Evolutionary conservation across 495 filamentous ascomycete genomes (phyloP), one percentile per base, ranked within the genome.

Genomic region (Acidiella bohemica): DNA sequence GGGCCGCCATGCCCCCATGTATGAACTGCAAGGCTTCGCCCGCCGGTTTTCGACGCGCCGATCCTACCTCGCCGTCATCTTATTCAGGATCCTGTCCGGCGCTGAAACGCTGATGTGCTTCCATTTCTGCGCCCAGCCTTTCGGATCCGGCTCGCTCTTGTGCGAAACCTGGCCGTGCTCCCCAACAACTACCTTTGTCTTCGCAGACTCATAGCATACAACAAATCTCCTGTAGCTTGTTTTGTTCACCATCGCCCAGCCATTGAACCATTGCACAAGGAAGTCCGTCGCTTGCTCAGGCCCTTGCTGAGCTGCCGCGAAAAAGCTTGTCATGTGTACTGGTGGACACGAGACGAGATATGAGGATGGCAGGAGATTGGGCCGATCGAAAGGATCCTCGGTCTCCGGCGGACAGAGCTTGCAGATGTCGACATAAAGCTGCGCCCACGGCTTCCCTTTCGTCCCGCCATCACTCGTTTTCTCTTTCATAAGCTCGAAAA

Each of bases 261-360:
- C 46, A 8, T 45, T 46, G 25, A 46, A 53, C 38, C 40, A 41
- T 13, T 53, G 32, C 4, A 42, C 46, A 32, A 49, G 23, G 0
- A 23, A 16, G n/a, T 46, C 46, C 14, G 46, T 49, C 28, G 50
- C 50, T 16, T 3, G 24, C 16, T 26, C 41, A n/a, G 37, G 35
- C 20, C 49, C 46, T 0, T 16, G 19, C 26, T 49, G 33, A 41
- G 39, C 39, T 13, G 31, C 10, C 3, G 30, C 50, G 5, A 12
- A 17, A 38, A 42, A 53, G 14, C 27, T 33, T n/a, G 41, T 32
- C 10, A 49, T 1, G 2, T 36, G n/a, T n/a, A 42, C 32, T 5
- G 32, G 14, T 19, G 40, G 41, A 5, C 28, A 10, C 9, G 50
- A 49, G 13, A 48, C 35, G 0, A 53, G 36, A 16, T 39, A 14